These are phyloP conservation scores for Asclepias syriaca DNA, from an alignment of 257 asterid species.

Conservation along the genomic window DNA sequence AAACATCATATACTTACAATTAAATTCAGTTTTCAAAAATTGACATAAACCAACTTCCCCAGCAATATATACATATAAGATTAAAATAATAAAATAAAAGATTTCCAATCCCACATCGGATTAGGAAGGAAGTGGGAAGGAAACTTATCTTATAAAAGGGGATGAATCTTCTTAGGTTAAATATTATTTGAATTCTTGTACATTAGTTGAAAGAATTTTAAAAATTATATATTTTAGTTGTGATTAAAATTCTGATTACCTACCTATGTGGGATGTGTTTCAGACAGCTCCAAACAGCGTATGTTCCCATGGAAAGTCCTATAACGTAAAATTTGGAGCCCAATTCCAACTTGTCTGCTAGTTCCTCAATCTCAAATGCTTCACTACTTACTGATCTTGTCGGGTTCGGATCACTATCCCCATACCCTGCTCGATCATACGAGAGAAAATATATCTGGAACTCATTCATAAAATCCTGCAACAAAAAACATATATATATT, in stretches of 20 bases:
- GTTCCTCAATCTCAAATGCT: slow-evolving; percentile 74
- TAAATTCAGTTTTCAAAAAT: too few relatives aligned
- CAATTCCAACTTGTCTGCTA: slow-evolving; percentile 68
- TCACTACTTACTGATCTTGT: slow-evolving; percentile 62
- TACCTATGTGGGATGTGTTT: slow-evolving; percentile 76
- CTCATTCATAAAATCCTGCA: slow-evolving; percentile 60
- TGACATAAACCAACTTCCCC: too few relatives aligned
- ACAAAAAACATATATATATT: background rate
- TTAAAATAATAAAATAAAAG: too few relatives aligned
- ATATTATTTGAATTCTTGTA: too few relatives aligned
- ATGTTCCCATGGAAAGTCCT: slow-evolving; percentile 78
- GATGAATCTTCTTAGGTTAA: too few relatives aligned
- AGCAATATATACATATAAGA: too few relatives aligned
- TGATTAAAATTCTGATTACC: slow-evolving; percentile 25
- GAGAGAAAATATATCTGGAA: slow-evolving; percentile 46
- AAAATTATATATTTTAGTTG: too few relatives aligned
- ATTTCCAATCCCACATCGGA: too few relatives aligned
- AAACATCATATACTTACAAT: background rate
- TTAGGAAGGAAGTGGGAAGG: too few relatives aligned
- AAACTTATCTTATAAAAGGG: too few relatives aligned
- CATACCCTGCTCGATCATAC: slow-evolving; percentile 91
- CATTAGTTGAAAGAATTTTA: too few relatives aligned
- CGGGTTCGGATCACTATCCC: slow-evolving; percentile 89
- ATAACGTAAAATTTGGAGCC: slow-evolving; percentile 62
- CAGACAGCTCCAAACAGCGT: slow-evolving; percentile 60